Conservation (phyloP, 2,329 filamentous ascomycete genomes). For the Chaetothyriales sp. region DNA sequence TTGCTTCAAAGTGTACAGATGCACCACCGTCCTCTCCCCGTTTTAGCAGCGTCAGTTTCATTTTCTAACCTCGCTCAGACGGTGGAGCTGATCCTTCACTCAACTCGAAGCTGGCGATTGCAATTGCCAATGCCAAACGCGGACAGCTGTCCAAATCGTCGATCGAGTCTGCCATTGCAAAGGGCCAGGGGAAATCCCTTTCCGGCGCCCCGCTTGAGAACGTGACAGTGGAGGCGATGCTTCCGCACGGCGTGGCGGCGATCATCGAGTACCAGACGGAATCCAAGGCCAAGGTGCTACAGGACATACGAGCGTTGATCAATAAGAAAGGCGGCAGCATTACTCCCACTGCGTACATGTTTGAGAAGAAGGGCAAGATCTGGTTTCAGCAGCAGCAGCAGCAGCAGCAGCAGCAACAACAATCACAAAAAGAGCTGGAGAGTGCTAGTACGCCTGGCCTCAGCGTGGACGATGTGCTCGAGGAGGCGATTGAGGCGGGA, state of each 20-base stretch:
- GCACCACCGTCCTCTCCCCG: too few species aligned
- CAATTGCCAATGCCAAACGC: slow-evolving; percentile 67
- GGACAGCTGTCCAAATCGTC: slow-evolving; percentile 67
- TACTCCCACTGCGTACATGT: slow-evolving; percentile 68
- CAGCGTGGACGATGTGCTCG: slow-evolving; percentile 55
- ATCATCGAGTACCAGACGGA: slow-evolving; percentile 71
- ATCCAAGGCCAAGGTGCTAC: slow-evolving; percentile 55
- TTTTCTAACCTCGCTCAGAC: slow-evolving; percentile 34
- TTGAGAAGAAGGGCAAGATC: slow-evolving; percentile 63
- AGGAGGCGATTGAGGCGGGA: slow-evolving; percentile 72
- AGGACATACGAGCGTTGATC: slow-evolving; percentile 55
- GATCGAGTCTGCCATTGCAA: slow-evolving; percentile 74
- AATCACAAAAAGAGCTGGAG: slow-evolving; percentile 12
- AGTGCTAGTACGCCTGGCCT: slow-evolving; percentile 18
- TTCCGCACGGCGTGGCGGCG: slow-evolving; percentile 35
- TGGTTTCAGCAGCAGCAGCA: slow-evolving; percentile 45
- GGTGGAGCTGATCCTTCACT: slow-evolving; percentile 56
- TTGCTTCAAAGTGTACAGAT: slow-evolving; percentile 54
- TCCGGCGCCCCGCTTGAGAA: slow-evolving; percentile 56
- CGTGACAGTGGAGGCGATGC: slow-evolving; percentile 30
- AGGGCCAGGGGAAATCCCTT: slow-evolving; percentile 69
- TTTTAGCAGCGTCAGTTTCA: too few species aligned
- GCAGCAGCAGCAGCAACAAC: slow-evolving; percentile 9
- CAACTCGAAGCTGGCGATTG: slow-evolving; percentile 61
- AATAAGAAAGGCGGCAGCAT: slow-evolving; percentile 56